Evolutionary conservation across 331 rosid species (phyloP).

Genomic region (Malus hybrid): DNA sequence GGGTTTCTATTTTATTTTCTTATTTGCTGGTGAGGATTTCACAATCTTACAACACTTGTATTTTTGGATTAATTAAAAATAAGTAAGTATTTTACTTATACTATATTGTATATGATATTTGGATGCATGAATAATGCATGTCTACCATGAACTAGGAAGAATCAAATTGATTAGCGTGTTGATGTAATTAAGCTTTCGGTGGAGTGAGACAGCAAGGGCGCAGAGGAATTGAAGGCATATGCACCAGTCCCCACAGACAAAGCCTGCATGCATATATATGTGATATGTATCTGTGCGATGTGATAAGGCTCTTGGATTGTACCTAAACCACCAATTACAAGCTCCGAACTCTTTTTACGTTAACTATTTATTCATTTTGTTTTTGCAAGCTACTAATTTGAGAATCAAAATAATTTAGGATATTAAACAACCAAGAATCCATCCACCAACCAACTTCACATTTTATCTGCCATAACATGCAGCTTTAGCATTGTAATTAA

Average conservation of each 20-base stretch:
- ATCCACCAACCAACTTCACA: too few relatives aligned
- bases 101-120: too few relatives aligned
- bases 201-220: slow-evolving; percentile 10
- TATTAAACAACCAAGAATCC: too few relatives aligned
- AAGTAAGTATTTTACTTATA: too few relatives aligned
- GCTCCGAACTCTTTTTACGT: too few relatives aligned
- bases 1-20: not conserved
- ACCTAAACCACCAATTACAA: not conserved
- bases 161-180: not conserved
- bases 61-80: not conserved
- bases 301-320: not conserved
- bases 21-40: not conserved
- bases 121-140: too few relatives aligned
- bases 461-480: too few relatives aligned
- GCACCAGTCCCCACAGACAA: not conserved
- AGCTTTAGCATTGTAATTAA: too few relatives aligned
- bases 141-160: not conserved
- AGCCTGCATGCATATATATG: not conserved
- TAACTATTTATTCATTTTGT: too few relatives aligned
- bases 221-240: not conserved
- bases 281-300: not conserved
- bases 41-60: not conserved
- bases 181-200: slow-evolving; percentile 2
- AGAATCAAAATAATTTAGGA: too few relatives aligned
- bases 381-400: too few relatives aligned